Conservation (phyloP, 2,329 filamentous ascomycete genomes). For the Aureobasidium vineae region DNA sequence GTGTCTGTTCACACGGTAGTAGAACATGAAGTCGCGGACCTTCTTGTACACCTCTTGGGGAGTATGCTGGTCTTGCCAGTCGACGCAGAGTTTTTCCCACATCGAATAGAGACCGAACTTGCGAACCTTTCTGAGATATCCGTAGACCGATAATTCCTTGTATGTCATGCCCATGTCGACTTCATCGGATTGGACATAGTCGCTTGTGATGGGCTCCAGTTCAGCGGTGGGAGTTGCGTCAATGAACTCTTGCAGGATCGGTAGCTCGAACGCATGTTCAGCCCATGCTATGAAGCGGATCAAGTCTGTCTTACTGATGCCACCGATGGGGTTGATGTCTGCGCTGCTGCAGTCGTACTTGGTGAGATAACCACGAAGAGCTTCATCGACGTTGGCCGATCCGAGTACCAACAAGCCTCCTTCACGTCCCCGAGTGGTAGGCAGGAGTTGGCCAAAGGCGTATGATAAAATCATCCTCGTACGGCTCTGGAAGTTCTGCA, state of each 20-base stretch:
- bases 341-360: conserved; percentile 64
- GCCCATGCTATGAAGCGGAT: conserved; percentile 71
- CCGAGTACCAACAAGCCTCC: conserved; percentile 64
- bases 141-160: conserved; percentile 54
- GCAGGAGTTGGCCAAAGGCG: conserved; percentile 62
- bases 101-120: conserved; percentile 56
- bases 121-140: conserved; percentile 54
- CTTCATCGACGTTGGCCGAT: conserved; percentile 64
- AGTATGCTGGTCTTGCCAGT: conserved; percentile 46
- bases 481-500: conserved; percentile 68
- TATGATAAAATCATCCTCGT: conserved; percentile 66
- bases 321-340: conserved; percentile 62
- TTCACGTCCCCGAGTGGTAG: conserved; percentile 58
- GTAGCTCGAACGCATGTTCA: conserved; percentile 57
- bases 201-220: conserved; percentile 62
- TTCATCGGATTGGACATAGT: conserved; percentile 60
- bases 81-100: conserved; percentile 53
- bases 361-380: conserved; percentile 61
- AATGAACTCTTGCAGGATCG: conserved; percentile 65
- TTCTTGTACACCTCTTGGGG: conserved; percentile 40
- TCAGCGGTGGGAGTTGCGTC: conserved; percentile 53
- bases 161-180: conserved; percentile 56
- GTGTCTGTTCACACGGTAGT: conserved; percentile 64
- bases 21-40: conserved; percentile 52
- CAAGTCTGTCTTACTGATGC: conserved; percentile 65